Base-by-base conservation (phyloP, 192 early-diverging fungal genomes). In the Helicostylum pulchrum region DNA sequence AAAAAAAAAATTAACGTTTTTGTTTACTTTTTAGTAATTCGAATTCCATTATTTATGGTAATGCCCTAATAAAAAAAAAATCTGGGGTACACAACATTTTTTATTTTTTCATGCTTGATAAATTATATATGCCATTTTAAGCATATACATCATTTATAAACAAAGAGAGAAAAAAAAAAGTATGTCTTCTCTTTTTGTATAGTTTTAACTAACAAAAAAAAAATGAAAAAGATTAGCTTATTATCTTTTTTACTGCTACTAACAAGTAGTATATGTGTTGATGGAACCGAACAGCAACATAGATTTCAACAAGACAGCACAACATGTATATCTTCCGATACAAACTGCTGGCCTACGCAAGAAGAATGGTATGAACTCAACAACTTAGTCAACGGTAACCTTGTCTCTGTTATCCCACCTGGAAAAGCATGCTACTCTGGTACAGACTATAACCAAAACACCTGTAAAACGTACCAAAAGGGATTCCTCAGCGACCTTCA, bases 391-490 rank as follows among this genome's bases (percentile, higher is more conserved):
- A 39, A 45, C 1, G 71, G 71, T 0, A 42, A 54, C 11, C 15
- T 73, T 26, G 69, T 77, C 14, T 17, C 57, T 6, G 73, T 72
- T 14, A 36, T 32, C 4, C 76, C 76, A n/a, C 52, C 66, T 14
- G 76, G 68, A 3, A 46, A 46, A 20, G 50, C 53, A 17, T 77
- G 76, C 30, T 72, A 77, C 21, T 10, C 20, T 19, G 58, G 70
- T 46, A 61, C 51, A 10, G n/a, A 67, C 14, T 68, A 67, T 17
- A 56, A 77, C 43, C 17, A 55, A 6, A 55, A 47, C 45, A 70
- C 70, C 42, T 77, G 76, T 20, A 45, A 12, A 7, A 20, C 39
- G 10, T 59, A 59, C 39, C 57, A 45, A 45, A 43, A 59, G 15
- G 36, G 36, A 2, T 59, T 43, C 20, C 0, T 21, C 19, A 23